Base-by-base conservation (phyloP, 2,329 filamentous ascomycete species). In the Fusarium oxysporum region DNA sequence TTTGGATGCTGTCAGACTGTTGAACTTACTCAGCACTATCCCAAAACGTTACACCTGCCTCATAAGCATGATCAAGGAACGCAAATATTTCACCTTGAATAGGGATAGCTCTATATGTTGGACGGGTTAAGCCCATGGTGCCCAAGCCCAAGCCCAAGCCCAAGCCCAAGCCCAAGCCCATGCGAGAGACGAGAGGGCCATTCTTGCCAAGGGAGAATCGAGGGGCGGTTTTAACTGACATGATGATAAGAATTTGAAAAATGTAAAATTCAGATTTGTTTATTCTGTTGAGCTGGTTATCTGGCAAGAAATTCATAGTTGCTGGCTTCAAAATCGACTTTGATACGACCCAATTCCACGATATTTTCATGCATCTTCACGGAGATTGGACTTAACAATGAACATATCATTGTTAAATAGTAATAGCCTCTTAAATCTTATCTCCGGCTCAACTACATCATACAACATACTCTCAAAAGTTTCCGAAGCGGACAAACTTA, bases 111-210 rank as follows among this genome's bases (percentile, higher is more conserved):
- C 73, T 73, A 45, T 76, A 76, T 33, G 56, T 61, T 6, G 30
- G 45, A 25, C 61, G 71, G 5, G 12, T 59, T 21, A 82, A 62
- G 4, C 86, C 86, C 85, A 90, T 89, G 14, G 84, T 78, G 16
- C 88, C 87, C 28, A 87, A 84, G 10, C 87, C 88, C 1, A 88
- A 25, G 25, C 23, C 87, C 28, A 87, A 84, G 10, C 87, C 88
- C 1, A 88, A 25, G 25, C 23, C 88, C 1, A 88, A 25, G 17
- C 88, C 87, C 28, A 87, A 84, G 10, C 87, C 88, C 1, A 88
- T 71, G 13, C 81, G 82, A 5, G 84, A 82, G 32, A 90, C 83
- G 32, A 82, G 69, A 1, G 86, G 87, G 32, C 87, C 87, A 73
- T 86, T 81, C 66, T 84, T 85, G 59, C 88, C 87, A 9, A 89